Evolutionary conservation across 1,139 yeast genomes (phyloP).

Genomic region (Suhomyces terraborum): DNA sequence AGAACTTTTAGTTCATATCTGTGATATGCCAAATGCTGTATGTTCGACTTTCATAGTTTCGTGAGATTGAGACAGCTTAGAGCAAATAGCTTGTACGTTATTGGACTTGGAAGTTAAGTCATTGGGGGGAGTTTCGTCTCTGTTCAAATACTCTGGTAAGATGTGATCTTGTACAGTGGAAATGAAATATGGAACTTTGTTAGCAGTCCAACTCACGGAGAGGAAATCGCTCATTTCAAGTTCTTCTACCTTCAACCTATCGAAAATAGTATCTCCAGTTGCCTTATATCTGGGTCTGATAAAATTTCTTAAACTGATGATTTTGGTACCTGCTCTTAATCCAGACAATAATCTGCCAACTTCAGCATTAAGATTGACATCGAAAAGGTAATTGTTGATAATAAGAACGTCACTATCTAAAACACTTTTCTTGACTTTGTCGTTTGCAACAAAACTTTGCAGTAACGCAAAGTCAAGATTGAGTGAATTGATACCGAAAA

Average conservation of each 20-base stretch:
- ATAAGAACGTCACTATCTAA: conserved; percentile 70
- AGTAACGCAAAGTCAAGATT: conserved; percentile 58
- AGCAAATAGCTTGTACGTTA: neutral
- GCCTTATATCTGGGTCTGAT: conserved; percentile 60
- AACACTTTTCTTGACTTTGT: conserved; percentile 53
- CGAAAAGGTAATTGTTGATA: conserved; percentile 82
- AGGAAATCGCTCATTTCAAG: conserved; percentile 64
- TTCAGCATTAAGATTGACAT: conserved; percentile 65
- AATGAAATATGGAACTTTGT: conserved; percentile 77
- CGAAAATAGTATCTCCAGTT: conserved; percentile 59
- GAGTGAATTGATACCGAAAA: conserved; percentile 66
- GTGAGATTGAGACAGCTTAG: neutral
- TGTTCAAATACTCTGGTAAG: conserved; percentile 18
- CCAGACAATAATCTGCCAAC: conserved; percentile 67
- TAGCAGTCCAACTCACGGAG: conserved; percentile 89
- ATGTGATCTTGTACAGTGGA: conserved; percentile 61
- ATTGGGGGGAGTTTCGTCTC: conserved; percentile 11
- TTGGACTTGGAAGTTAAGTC: neutral
- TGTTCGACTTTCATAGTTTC: conserved; percentile 1
- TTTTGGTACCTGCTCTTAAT: conserved; percentile 71
- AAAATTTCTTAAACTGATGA: conserved; percentile 76
- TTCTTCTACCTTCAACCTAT: conserved; percentile 64
- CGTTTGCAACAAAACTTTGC: conserved; percentile 73
- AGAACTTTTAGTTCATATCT: neutral
- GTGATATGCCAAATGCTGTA: neutral